A percentile compares a stretch with the other conserved stretches of the same genome.
phyloP scores from a whole-genome alignment of 129 eudicot genomes.

The Escallonia herrerae region DNA sequence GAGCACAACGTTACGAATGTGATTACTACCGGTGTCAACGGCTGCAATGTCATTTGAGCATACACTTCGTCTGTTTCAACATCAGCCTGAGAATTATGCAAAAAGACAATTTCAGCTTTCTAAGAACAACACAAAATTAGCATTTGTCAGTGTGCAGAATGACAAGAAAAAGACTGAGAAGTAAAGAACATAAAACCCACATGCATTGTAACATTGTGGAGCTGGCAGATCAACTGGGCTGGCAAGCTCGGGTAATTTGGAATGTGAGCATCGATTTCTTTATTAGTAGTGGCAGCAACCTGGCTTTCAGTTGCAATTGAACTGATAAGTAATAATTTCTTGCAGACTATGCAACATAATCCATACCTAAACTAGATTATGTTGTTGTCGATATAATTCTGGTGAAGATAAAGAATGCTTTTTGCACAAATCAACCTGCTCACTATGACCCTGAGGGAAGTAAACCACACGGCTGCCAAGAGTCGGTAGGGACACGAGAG shows the following conservation, averaged over 20 bases:
- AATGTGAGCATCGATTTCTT: conserved; percentile 92
- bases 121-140: neutral
- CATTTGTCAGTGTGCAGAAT: neutral
- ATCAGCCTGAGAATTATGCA: conserved; percentile 74
- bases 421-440: conserved; percentile 57
- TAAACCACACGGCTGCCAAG: conserved; percentile 92
- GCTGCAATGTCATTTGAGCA: conserved; percentile 99
- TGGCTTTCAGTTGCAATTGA: conserved; percentile 37
- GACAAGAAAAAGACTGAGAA: neutral
- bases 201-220: conserved; percentile 99
- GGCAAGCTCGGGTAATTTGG: conserved; percentile 96
- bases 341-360: neutral
- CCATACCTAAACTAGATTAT: neutral
- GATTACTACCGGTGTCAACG: conserved; percentile 69
- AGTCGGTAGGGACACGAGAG: conserved; percentile 82
- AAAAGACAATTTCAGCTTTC: conserved; percentile 1
- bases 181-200: conserved; percentile 42
- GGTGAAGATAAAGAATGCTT: neutral
- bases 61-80: conserved; percentile 98
- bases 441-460: conserved; percentile 99
- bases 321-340: conserved; percentile 1
- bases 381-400: neutral
- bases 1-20: neutral
- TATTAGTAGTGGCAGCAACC: conserved; percentile 98
- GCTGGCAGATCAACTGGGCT: conserved; percentile 96